These are phyloP conservation scores for Aspergillus novofumigatus DNA, from an alignment of 2,329 filamentous ascomycete genomes.

Conservation along the genomic window DNA sequence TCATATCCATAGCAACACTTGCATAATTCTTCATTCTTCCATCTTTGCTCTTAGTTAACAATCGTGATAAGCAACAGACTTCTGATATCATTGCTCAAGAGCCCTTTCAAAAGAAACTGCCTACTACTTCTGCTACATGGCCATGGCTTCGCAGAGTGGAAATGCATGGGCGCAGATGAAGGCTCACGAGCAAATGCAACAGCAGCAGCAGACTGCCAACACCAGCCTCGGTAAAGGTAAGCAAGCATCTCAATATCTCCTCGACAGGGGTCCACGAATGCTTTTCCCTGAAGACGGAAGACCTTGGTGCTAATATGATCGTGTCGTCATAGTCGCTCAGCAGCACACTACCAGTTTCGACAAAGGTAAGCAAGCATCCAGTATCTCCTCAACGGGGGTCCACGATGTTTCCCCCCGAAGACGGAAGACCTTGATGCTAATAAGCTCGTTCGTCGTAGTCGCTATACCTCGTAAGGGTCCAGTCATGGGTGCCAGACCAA, in stretches of 20 bases:
- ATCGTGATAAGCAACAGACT: not conserved
- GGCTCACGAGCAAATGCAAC: constrained; percentile 10
- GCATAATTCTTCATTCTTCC: not conserved
- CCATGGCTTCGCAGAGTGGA: constrained; percentile 15
- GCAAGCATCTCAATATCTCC: not conserved
- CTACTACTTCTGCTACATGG: not conserved
- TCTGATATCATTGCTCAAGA: not conserved
- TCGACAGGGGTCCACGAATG: not conserved
- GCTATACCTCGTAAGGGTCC: constrained; percentile 3
- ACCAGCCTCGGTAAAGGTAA: constrained; percentile 3
- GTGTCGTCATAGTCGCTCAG: not conserved
- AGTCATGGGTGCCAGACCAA: constrained; percentile 6
- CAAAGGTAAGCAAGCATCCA: constrained; percentile 6
- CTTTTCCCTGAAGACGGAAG: not conserved
- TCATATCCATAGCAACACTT: not conserved
- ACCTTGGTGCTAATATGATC: not conserved
- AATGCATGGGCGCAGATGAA: constrained; percentile 27
- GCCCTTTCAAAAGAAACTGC: not conserved
- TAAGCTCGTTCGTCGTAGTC: not conserved
- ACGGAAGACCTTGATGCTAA: not conserved
- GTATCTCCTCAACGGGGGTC: not conserved
- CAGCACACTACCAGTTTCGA: not conserved
- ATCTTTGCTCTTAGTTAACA: not conserved
- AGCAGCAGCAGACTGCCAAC: constrained; percentile 1
- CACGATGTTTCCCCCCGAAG: not conserved